Base-by-base conservation (phyloP, 768 basidiomycete genomes). In the Macrolepiota albuminosa region DNA sequence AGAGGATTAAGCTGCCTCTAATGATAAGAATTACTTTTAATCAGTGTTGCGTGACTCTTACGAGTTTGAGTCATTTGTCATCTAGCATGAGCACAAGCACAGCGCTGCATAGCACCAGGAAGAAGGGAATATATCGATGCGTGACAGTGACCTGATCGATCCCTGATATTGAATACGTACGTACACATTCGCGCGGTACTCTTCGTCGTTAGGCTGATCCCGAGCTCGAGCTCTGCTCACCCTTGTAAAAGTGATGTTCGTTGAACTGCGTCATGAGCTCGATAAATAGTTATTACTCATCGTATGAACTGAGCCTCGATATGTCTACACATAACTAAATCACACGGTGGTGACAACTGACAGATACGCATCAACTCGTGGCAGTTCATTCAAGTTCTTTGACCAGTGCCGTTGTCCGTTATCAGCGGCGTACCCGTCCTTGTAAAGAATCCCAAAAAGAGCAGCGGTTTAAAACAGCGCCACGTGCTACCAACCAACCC, bases 361-460 rank as follows among this genome's bases (percentile, higher is more conserved):
- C 56, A 46, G 61, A 59, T 47, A 58, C 59, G 43, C 40, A 39
- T 47, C 61, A 59, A 59, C 53, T 40, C 26, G 43, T 61, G 61
- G 58, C 60, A 61, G 57, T 39, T 7, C 26, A 40, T 56, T 42
- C 39, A 42, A 43, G 24, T 40, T 56, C 6, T 46, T 29, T 37
- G 51, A 45, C 9, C 11, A 56, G 54, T 54, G 40, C 29, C 53
- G 58, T 61, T 47, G 24, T 57, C 65, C 65, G 65, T 53, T 60
- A 62, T 58, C 53, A 57, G 52, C 65, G 65, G 63, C 31, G 16
- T 54, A n/a, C 11, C 11, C 9, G 39, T 40, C 39, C 26, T 31
- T 26, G 21, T 36, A 31, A 40, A 33, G 45, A 40, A 42, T 26
- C 14, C 16, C n/a, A 40, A n/a, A 3, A 21, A 21, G 21, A 21